A percentile compares a stretch with the other conserved stretches of the same genome.
Evolutionary conservation across 805 yeast genomes (phyloP).

Genomic region (Scheffersomyces ergatensis): DNA sequence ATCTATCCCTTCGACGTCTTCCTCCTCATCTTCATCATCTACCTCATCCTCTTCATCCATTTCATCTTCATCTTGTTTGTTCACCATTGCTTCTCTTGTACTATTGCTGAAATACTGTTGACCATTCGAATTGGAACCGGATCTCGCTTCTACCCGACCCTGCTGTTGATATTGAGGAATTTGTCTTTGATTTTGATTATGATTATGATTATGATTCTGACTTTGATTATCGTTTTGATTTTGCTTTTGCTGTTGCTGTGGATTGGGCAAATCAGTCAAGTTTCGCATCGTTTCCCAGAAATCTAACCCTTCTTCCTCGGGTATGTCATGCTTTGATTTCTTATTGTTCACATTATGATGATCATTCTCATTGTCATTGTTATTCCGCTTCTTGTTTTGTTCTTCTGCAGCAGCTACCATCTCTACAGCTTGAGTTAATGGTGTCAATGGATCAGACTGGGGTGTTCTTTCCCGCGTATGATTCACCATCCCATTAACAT

Average conservation of each 20-base stretch:
- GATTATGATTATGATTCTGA: not conserved
- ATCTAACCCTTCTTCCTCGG: constrained; percentile 62
- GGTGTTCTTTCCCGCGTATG: constrained; percentile 5
- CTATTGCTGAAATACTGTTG: constrained; percentile 5
- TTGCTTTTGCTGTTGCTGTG: constrained; percentile 7
- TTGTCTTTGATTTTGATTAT: not conserved
- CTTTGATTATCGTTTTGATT: constrained; percentile 3
- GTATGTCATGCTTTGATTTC: not conserved
- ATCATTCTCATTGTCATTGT: constrained; percentile 5
- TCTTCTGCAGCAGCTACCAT: constrained; percentile 33
- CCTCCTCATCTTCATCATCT: constrained; percentile 7
- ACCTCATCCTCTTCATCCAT: constrained; percentile 6
- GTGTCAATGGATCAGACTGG: constrained; percentile 24
- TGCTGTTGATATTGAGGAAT: not conserved
- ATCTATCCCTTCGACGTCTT: constrained; percentile 28
- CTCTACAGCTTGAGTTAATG: constrained; percentile 41
- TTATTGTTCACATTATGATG: constrained; percentile 24
- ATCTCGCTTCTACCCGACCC: not conserved
- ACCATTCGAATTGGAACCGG: constrained; percentile 25
- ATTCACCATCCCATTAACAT: not conserved
- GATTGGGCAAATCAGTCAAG: constrained; percentile 32
- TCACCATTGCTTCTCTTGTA: not conserved
- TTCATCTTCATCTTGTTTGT: constrained; percentile 4
- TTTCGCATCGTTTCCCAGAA: constrained; percentile 71
- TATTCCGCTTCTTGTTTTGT: constrained; percentile 7